Evolutionary conservation across 768 basidiomycete genomes (phyloP).

Genomic region (Boletus eberwhitei): DNA sequence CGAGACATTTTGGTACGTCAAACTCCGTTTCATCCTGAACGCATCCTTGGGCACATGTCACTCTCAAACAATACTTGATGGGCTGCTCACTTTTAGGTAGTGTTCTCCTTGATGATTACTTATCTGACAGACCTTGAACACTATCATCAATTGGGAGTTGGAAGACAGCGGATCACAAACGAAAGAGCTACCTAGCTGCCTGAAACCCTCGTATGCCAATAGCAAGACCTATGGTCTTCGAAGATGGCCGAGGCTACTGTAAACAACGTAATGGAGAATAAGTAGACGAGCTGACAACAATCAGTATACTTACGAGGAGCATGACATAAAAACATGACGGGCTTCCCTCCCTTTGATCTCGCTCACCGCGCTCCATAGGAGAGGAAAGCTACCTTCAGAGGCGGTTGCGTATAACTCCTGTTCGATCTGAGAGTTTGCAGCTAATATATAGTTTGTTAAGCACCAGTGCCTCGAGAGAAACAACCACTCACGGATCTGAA

Average conservation of each 20-base stretch:
- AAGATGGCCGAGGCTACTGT: slow-evolving; percentile 52
- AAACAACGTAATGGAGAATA: slow-evolving; percentile 50
- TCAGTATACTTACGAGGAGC: background rate
- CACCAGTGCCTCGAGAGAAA: background rate
- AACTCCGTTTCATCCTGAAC: too few species aligned
- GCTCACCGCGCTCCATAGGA: slow-evolving; percentile 31
- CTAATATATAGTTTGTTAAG: slow-evolving; percentile 33
- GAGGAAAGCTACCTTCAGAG: slow-evolving; percentile 46
- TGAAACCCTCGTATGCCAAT: slow-evolving; percentile 69
- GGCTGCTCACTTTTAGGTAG: background rate
- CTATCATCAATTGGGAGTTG: background rate
- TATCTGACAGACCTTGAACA: slow-evolving; percentile 26
- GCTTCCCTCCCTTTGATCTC: slow-evolving; percentile 74
- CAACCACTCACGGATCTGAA: slow-evolving; percentile 27
- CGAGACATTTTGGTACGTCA: too few species aligned
- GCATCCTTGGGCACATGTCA: slow-evolving; percentile 24
- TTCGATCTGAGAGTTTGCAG: slow-evolving; percentile 65
- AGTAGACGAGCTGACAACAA: slow-evolving; percentile 47
- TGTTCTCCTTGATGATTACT: background rate
- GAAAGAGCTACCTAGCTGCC: slow-evolving; percentile 50
- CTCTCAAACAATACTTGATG: slow-evolving; percentile 28
- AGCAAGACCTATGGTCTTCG: slow-evolving; percentile 51
- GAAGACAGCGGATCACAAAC: background rate
- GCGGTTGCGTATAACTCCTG: slow-evolving; percentile 54
- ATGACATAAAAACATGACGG: slow-evolving; percentile 5